These are phyloP conservation scores for Mucor racemosus DNA, from an alignment of 371 early-diverging fungal species.

Conservation along the genomic window DNA sequence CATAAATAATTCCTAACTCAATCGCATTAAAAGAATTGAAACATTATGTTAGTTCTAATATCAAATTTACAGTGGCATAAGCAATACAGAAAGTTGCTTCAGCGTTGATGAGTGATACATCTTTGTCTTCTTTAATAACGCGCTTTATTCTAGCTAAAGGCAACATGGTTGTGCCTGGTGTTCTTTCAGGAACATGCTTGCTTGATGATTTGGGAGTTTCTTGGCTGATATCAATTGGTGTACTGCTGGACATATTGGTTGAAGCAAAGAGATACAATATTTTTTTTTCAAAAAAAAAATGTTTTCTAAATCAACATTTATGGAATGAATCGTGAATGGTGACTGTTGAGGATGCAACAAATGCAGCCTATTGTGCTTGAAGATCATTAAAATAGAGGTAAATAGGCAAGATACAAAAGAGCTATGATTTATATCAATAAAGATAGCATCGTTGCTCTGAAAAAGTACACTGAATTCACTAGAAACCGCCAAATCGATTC, in stretches of 20 bases:
- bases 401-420: no score
- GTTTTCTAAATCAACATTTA: no score
- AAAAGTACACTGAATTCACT: no score
- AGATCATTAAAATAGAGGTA: no score
- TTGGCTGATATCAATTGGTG: background rate
- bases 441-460: no score
- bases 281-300: no score
- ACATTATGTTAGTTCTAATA: background rate
- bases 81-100: slow-evolving; percentile 82
- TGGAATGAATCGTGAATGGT: no score
- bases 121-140: slow-evolving; percentile 85
- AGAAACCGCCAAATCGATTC: no score
- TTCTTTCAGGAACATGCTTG: slow-evolving; percentile 29
- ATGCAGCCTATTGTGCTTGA: no score
- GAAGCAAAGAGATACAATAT: background rate
- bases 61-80: slow-evolving; percentile 67
- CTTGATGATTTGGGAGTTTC: slow-evolving; percentile 9
- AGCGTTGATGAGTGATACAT: slow-evolving; percentile 66
- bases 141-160: slow-evolving; percentile 82
- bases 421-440: no score
- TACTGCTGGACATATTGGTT: background rate
- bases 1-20: slow-evolving; percentile 75
- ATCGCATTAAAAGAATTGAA: background rate
- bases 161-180: slow-evolving; percentile 62
- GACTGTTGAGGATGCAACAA: no score